Evolutionary conservation across 306 rosid genomes (phyloP).

Genomic region (Trifolium fragiferum): DNA sequence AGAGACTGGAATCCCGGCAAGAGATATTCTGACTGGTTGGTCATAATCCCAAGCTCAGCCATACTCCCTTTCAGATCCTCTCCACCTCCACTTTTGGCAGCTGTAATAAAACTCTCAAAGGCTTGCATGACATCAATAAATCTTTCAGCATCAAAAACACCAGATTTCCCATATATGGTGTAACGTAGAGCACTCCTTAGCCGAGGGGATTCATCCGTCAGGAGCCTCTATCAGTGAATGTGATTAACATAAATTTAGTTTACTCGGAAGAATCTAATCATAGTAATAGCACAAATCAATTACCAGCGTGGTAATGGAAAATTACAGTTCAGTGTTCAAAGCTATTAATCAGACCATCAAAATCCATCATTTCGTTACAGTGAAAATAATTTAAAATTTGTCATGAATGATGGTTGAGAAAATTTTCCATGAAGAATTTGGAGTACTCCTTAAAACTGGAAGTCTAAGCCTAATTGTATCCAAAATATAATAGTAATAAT

Average conservation of each 20-base stretch:
- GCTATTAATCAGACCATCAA: constrained; percentile 27
- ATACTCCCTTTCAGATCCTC: constrained; percentile 76
- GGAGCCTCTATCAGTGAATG: constrained; percentile 75
- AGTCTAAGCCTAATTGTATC: constrained; percentile 12
- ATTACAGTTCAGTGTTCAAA: constrained; percentile 30
- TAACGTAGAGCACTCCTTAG: constrained; percentile 86
- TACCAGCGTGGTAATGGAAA: constrained; percentile 20
- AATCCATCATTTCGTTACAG: constrained; percentile 11
- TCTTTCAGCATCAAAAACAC: constrained; percentile 95
- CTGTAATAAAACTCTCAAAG: constrained; percentile 91
- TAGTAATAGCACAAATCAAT: constrained; percentile 10
- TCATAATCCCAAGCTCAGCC: constrained; percentile 86
- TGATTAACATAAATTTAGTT: constrained; percentile 39
- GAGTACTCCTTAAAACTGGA: not conserved
- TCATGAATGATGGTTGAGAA: constrained; percentile 7
- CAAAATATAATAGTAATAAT: constrained; percentile 4
- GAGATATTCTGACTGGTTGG: constrained; percentile 52
- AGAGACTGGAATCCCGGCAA: constrained; percentile 57
- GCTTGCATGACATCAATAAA: constrained; percentile 99
- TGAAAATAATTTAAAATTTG: constrained; percentile 8
- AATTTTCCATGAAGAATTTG: constrained; percentile 23
- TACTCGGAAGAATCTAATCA: constrained; percentile 20
- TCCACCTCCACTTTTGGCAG: constrained; percentile 99
- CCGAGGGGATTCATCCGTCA: constrained; percentile 97
- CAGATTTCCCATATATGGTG: constrained; percentile 95